Evolutionary conservation across 2,329 filamentous ascomycete species (phyloP), one percentile per base, ranked within the genome.

Genomic region (Thielaviopsis musarum): DNA sequence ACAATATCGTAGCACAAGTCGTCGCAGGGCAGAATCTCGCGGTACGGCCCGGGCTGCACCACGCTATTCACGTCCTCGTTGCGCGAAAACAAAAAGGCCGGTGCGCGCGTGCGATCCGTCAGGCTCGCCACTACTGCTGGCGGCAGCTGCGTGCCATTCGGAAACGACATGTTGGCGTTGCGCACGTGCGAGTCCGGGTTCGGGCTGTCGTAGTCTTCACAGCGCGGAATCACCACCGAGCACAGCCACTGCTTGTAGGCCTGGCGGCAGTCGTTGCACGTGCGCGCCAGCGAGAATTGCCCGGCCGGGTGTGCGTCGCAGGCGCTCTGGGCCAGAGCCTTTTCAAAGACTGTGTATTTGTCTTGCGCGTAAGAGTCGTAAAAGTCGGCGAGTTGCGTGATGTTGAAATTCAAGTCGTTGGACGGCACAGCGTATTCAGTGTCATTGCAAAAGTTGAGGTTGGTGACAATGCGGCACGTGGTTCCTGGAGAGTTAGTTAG

Each of bases 171-270:
- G 34, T 76, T 81, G 58, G 89, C 78, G 66, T 91, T 93, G 53
- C 93, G 85, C 21, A 70, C 66, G 30, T 75, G 70, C 1, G 75
- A 71, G 63, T 72, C 72, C 1, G 70, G 58, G 15, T 75, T 74
- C 1, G 69, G 66, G 55, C 76, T 80, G 56, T 77, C 80, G 66
- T 87, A 93, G 72, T 96, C 91, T 67, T 88, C 85, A 73, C 93
- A 98, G 30, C 91, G 87, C 1, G 93, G 93, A 63, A 98, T 93
- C 17, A 83, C 86, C 28, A 97, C 90, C 24, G 88, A 87, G 73
- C 93, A 98, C 21, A 98, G 83, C 93, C 93, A 98, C 67, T 83
- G 77, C 70, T 94, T 96, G 77, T 98, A 98, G 9, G 89, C 88
- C 0, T 69, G 67, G 17, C 76, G 80, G 71, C 93, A 98, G 70